Evolutionary conservation across 768 basidiomycete genomes (phyloP), one percentile per base, ranked within the genome.

Genomic region (Mycena venus): DNA sequence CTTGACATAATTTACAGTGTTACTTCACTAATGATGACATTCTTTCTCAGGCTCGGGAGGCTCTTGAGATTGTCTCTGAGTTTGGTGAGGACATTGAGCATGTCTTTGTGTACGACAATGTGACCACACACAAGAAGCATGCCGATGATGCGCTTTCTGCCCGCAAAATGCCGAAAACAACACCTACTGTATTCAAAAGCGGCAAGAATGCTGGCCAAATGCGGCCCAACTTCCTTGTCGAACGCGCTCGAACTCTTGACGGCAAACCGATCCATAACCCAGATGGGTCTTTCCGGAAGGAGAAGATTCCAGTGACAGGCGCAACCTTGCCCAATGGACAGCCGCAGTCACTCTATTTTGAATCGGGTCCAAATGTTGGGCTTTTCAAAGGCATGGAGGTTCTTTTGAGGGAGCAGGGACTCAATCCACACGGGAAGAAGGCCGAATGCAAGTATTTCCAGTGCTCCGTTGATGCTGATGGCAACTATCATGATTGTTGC

Each of bases 341-440:
- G 12, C 29, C 53, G 3, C 78, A 80, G 66, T 60, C 53, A 0
- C 70, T 82, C 25, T 81, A 80, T 55, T 80, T 72, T n/a, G 69
- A 74, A 38, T 71, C 78, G 27, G 74, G 64, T 1, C 23, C 47
- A 3, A 17, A 73, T 2, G 65, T 78, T 32, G 77, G 81, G 4
- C 63, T 44, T 32, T 82, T 81, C 74, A 82, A 82, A 44, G 82
- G 82, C n/a, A 82, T 82, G 80, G 72, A 29, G 14, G 44, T 58
- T 19, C 79, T 83, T n/a, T 59, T 83, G 2, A 36, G 49, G 4
- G 80, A 83, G 65, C n/a, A n/a, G n/a, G n/a, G n/a, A n/a, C n/a
- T n/a, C n/a, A n/a, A n/a, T n/a, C n/a, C n/a, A n/a, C n/a, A n/a
- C n/a, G n/a, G n/a, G n/a, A n/a, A n/a, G n/a, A n/a, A n/a, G n/a